A percentile compares a stretch with the other conserved stretches of the same genome.
Conservation (phyloP, 2,329 filamentous ascomycete species). For the Sclerotinia sclerotiorum region DNA sequence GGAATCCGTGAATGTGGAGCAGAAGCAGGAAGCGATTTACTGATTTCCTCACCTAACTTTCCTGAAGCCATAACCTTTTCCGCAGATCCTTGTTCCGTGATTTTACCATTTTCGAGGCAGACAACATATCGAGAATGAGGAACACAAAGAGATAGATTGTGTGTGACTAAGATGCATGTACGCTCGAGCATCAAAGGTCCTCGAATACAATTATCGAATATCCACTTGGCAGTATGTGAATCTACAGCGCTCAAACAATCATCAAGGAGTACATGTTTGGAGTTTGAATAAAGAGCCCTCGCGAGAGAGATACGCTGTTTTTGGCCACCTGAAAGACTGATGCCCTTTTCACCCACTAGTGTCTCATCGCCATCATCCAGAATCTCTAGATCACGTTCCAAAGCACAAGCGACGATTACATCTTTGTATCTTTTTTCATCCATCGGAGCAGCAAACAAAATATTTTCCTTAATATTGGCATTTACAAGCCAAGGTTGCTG, state of each 20-base stretch:
- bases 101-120: constrained; percentile 81
- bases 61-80: constrained; percentile 82
- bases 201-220: constrained; percentile 88
- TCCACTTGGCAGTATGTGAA: constrained; percentile 96
- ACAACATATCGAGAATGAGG: constrained; percentile 80
- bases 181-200: constrained; percentile 85
- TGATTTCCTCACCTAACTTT: constrained; percentile 80
- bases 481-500: constrained; percentile 98
- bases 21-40: constrained; percentile 72
- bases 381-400: constrained; percentile 89
- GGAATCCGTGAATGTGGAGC: constrained; percentile 68
- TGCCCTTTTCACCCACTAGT: constrained; percentile 93
- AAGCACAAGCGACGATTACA: constrained; percentile 85
- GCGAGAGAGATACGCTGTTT: constrained; percentile 97
- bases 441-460: constrained; percentile 79
- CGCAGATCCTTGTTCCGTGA: constrained; percentile 73
- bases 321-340: constrained; percentile 93
- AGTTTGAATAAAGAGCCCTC: constrained; percentile 95
- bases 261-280: constrained; percentile 84
- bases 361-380: constrained; percentile 91
- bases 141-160: constrained; percentile 87
- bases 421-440: constrained; percentile 82
- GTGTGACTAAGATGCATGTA: constrained; percentile 93
- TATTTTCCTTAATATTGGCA: constrained; percentile 93
- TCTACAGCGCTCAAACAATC: constrained; percentile 97